Conservation (phyloP, 495 filamentous ascomycete species). For the Neurospora tetraspora region DNA sequence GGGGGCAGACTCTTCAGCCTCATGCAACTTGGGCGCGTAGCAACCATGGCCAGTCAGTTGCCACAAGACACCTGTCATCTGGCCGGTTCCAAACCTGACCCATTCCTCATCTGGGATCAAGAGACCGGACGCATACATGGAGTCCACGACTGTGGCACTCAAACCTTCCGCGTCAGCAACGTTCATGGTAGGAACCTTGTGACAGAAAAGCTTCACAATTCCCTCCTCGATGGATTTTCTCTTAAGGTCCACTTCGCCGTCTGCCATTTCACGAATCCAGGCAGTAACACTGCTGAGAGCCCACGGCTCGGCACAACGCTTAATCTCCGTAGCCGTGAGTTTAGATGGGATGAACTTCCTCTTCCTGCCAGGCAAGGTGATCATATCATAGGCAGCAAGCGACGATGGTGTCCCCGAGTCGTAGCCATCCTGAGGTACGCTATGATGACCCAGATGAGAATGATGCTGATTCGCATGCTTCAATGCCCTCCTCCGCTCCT, state of each 20-base stretch:
- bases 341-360: slow-evolving; percentile 84
- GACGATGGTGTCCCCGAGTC: slow-evolving; percentile 42
- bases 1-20: slow-evolving; percentile 42
- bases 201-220: slow-evolving; percentile 81
- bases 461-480: slow-evolving; percentile 49
- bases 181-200: slow-evolving; percentile 98
- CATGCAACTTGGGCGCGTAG: slow-evolving; percentile 76
- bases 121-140: slow-evolving; percentile 71
- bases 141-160: slow-evolving; percentile 63
- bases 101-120: slow-evolving; percentile 91
- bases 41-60: slow-evolving; percentile 91
- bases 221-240: slow-evolving; percentile 75
- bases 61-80: slow-evolving; percentile 78
- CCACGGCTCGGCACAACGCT: slow-evolving; percentile 84
- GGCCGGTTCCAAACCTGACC: slow-evolving; percentile 77
- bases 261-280: slow-evolving; percentile 83
- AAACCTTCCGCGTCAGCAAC: slow-evolving; percentile 91
- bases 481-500: slow-evolving; percentile 43
- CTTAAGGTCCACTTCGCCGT: slow-evolving; percentile 74
- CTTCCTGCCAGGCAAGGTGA: slow-evolving; percentile 58
- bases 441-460: slow-evolving; percentile 35
- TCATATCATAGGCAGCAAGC: slow-evolving; percentile 54
- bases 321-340: slow-evolving; percentile 73
- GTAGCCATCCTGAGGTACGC: slow-evolving; percentile 37
- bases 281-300: slow-evolving; percentile 76